Evolutionary conservation across 352 stramenopile species (phyloP), one percentile per base, ranked within the genome.

Genomic region (Thalassiosira mediterranea): DNA sequence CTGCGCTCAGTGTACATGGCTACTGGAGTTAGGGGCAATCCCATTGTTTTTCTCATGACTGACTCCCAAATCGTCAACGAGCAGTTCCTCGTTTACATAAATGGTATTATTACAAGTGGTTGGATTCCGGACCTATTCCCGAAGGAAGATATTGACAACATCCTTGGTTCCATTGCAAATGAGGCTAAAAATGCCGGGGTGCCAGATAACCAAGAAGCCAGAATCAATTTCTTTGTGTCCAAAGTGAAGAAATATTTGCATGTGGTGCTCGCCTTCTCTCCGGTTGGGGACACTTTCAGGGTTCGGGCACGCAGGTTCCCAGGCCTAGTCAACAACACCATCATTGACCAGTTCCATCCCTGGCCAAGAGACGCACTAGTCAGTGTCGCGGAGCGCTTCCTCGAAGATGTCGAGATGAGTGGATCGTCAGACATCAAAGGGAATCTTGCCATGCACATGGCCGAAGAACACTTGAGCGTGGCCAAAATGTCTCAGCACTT

Each of bases 41-140:
- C 92, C 8, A 93, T 98, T 21, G 92, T 99, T 15, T 99, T 98
- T 72, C 84, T 99, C 13, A 97, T 99, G 66, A 99, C 96, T 0
- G 97, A 99, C 83, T 97, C 96, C 34, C 96, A 99, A 83, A 98
- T 99, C 77, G 95, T 98, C 34, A 97, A 98, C 74, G 96, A 99
- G 58, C 88, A 95, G 13, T 99, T 99, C 84, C 91, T 99, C 2
- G 97, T 99, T 38, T 98, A 98, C 80, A 98, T 99, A 72, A 99
- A 99, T 86, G 95, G 97, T 40, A 97, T 99, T 80, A 88, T 98
- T 4, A 96, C 93, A 25, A 95, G 89, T 58, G 96, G 96, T 3
- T 99, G 96, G 96, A 97, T 99, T 61, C 94, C 95, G 2, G 96
- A 98, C 79, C 85, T 99, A 10, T 98, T 98, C 83, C 87, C 94